These are phyloP conservation scores for Pezizomycotina sp. DNA, from an alignment of 2,329 filamentous ascomycete genomes.

Conservation along the genomic window DNA sequence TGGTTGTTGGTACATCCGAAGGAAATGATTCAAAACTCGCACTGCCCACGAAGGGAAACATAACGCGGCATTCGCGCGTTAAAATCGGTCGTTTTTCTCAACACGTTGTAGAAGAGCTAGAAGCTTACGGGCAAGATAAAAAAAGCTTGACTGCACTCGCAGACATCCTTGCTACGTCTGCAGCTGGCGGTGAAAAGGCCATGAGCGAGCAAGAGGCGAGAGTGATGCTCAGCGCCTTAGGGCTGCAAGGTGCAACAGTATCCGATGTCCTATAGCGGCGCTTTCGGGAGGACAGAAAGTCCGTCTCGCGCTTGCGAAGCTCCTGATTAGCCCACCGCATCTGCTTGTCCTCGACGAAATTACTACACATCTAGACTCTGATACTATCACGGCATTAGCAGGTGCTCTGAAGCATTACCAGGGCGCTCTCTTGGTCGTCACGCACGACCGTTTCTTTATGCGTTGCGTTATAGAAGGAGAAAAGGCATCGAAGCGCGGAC, in stretches of 20 bases:
- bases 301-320: slow-evolving; percentile 44
- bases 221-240: slow-evolving; percentile 49
- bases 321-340: slow-evolving; percentile 45
- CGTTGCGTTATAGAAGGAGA: slow-evolving; percentile 53
- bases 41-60: slow-evolving; percentile 46
- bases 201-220: slow-evolving; percentile 52
- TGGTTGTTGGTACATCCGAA: slow-evolving; percentile 42
- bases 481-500: slow-evolving; percentile 31
- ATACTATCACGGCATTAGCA: slow-evolving; percentile 58
- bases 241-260: slow-evolving; percentile 51
- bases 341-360: slow-evolving; percentile 64
- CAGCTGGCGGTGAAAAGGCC: slow-evolving; percentile 35
- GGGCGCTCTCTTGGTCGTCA: slow-evolving; percentile 60
- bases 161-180: slow-evolving; percentile 35
- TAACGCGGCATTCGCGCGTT: slow-evolving; percentile 51
- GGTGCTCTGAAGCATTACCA: slow-evolving; percentile 50
- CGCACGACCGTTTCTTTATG: slow-evolving; percentile 70
- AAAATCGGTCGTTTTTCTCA: slow-evolving; percentile 65
- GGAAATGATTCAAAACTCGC: no score
- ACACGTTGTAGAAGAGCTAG: slow-evolving; percentile 55
- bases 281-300: slow-evolving; percentile 69
- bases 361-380: slow-evolving; percentile 70
- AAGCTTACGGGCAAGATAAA: slow-evolving; percentile 32
- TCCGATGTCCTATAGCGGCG: slow-evolving; percentile 57
- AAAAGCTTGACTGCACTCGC: slow-evolving; percentile 46